Evolutionary conservation across 257 asterid genomes (phyloP).

Genomic region (Paulownia fortunei): DNA sequence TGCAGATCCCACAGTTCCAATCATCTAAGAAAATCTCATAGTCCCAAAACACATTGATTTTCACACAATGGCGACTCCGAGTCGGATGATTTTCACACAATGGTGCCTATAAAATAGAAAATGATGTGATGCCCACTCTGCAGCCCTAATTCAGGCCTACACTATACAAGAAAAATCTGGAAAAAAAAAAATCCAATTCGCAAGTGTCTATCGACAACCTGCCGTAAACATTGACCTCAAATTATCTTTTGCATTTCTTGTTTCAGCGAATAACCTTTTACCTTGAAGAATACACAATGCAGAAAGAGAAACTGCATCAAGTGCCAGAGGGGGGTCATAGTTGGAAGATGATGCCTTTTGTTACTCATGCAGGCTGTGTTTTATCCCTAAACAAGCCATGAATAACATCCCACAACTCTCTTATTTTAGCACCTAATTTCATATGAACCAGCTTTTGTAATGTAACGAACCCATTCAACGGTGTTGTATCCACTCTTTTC

Average conservation of each 20-base stretch:
- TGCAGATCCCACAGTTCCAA: background rate
- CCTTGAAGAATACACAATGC: slow-evolving; percentile 24
- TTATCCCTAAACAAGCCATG: slow-evolving; percentile 23
- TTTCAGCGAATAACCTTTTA: slow-evolving; percentile 31
- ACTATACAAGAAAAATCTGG: slow-evolving; percentile 42
- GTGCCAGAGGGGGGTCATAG: background rate
- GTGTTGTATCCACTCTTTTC: slow-evolving; percentile 99
- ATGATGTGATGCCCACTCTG: slow-evolving; percentile 8
- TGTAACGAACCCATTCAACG: slow-evolving; percentile 99
- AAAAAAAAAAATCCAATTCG: slow-evolving; percentile 17
- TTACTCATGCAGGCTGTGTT: slow-evolving; percentile 16
- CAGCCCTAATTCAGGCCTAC: slow-evolving; percentile 36
- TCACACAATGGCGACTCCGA: background rate
- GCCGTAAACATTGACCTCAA: slow-evolving; percentile 24
- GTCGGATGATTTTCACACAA: background rate
- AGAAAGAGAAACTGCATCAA: slow-evolving; percentile 24
- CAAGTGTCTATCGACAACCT: slow-evolving; percentile 15
- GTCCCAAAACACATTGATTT: slow-evolving; percentile 10
- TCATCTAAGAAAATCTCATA: background rate
- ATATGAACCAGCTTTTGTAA: slow-evolving; percentile 97
- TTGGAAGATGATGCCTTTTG: slow-evolving; percentile 2
- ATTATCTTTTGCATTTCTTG: slow-evolving; percentile 24
- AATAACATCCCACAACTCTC: slow-evolving; percentile 10
- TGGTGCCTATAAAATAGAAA: slow-evolving; percentile 22
- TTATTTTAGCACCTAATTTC: slow-evolving; percentile 84